phyloP scores from a whole-genome alignment of 1,284 basidiomycete species.

The Ustilago xerochloae region DNA sequence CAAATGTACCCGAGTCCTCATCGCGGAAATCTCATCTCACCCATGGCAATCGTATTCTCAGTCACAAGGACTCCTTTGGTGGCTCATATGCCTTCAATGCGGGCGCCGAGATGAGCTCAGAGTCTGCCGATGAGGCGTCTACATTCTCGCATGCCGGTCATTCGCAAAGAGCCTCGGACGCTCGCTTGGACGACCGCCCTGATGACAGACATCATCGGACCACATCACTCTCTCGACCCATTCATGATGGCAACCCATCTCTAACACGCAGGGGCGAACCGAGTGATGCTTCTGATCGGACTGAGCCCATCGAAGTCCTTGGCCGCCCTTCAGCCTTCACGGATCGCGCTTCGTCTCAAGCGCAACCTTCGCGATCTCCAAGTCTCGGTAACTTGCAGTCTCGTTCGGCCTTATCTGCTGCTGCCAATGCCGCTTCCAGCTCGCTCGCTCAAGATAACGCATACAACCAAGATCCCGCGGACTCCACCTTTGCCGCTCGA shows the following conservation, averaged over 20 bases:
- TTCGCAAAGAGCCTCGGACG: neutral
- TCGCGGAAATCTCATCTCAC: constrained; percentile 21
- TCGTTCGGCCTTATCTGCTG: constrained; percentile 22
- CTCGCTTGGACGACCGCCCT: neutral
- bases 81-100: constrained; percentile 28
- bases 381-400: constrained; percentile 12
- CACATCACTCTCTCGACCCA: constrained; percentile 16
- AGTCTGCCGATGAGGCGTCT: constrained; percentile 21
- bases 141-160: neutral
- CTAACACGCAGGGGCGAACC: neutral
- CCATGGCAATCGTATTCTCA: constrained; percentile 25
- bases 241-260: neutral
- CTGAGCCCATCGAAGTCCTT: constrained; percentile 37
- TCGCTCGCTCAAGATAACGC: neutral
- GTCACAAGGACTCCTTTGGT: constrained; percentile 49
- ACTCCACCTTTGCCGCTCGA: constrained; percentile 24
- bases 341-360: neutral
- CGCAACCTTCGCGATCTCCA: neutral
- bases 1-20: constrained; percentile 10
- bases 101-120: constrained; percentile 9
- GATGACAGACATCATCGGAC: constrained; percentile 23
- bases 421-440: constrained; percentile 21
- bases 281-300: constrained; percentile 12
- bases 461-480: constrained; percentile 9
- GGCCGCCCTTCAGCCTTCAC: constrained; percentile 20